Conservation (phyloP, 2,329 filamentous ascomycete species). For the Diaporthe aspalathi region DNA sequence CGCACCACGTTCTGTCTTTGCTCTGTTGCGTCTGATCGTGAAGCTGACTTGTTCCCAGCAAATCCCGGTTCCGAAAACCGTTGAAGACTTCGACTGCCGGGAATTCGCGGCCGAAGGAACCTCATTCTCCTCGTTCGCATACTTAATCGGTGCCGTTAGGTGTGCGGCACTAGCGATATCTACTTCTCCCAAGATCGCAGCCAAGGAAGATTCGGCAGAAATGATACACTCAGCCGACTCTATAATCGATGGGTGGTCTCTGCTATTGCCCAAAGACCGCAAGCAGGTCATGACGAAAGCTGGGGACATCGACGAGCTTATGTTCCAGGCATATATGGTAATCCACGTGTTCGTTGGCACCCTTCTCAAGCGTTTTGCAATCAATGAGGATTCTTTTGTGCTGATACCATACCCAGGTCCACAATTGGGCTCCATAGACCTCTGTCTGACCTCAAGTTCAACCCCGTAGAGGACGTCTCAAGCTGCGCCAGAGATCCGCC, state of each 20-base stretch:
- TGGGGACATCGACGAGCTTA: constrained; percentile 10
- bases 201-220: background rate
- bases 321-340: constrained; percentile 6
- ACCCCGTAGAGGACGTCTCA: constrained; percentile 14
- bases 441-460: constrained; percentile 11
- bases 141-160: background rate
- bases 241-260: constrained; percentile 11
- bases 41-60: background rate
- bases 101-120: background rate
- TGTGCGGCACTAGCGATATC: constrained; percentile 13
- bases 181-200: background rate
- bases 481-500: constrained; percentile 14
- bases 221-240: constrained; percentile 17
- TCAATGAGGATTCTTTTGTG: too few species aligned
- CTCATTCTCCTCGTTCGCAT: constrained; percentile 10
- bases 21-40: background rate
- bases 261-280: constrained; percentile 5
- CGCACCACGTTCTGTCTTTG: background rate
- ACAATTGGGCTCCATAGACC: constrained; percentile 5
- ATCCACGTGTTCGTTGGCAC: constrained; percentile 22
- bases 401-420: background rate
- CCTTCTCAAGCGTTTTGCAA: too few species aligned
- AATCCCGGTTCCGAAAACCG: background rate
- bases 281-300: background rate
- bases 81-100: background rate